Conservation (phyloP, 78 protist genomes). For the Dictyostelium intermedium region DNA sequence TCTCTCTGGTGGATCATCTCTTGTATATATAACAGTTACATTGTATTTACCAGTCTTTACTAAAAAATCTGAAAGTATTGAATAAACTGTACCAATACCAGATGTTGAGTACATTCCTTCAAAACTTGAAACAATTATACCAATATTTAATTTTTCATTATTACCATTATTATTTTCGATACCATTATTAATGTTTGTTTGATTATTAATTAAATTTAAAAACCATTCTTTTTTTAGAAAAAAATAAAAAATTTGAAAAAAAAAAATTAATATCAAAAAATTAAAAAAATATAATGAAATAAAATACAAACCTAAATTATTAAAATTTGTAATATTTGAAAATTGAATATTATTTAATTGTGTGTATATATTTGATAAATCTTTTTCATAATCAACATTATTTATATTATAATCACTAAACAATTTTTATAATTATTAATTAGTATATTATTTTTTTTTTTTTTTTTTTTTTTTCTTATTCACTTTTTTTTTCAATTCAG, state of each 20-base stretch:
- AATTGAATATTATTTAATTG: slow-evolving; percentile 31
- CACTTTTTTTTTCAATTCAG: too few relatives aligned
- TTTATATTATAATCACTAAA: slow-evolving; percentile 9
- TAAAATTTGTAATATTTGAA: slow-evolving; percentile 1
- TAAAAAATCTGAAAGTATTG: slow-evolving; percentile 46
- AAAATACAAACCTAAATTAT: neutral
- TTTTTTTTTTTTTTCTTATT: neutral
- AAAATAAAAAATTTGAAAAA: neutral
- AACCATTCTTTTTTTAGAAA: slow-evolving; percentile 24
- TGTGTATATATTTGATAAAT: slow-evolving; percentile 23
- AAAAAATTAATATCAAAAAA: neutral
- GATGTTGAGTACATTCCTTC: slow-evolving; percentile 73
- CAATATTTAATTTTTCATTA: slow-evolving; percentile 33
- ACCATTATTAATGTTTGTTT: neutral
- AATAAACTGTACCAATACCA: slow-evolving; percentile 76
- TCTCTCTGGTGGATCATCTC: slow-evolving; percentile 64
- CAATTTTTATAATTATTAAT: neutral
- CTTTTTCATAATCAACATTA: slow-evolving; percentile 20
- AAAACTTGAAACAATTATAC: slow-evolving; percentile 56
- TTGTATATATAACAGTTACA: slow-evolving; percentile 52
- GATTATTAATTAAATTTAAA: neutral
- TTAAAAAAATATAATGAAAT: neutral
- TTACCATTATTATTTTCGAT: slow-evolving; percentile 8
- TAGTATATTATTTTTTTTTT: neutral
- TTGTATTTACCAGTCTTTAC: slow-evolving; percentile 14